These are phyloP conservation scores for Stephania cephalantha DNA, from an alignment of 164 flowering plant genomes.

Conservation along the genomic window DNA sequence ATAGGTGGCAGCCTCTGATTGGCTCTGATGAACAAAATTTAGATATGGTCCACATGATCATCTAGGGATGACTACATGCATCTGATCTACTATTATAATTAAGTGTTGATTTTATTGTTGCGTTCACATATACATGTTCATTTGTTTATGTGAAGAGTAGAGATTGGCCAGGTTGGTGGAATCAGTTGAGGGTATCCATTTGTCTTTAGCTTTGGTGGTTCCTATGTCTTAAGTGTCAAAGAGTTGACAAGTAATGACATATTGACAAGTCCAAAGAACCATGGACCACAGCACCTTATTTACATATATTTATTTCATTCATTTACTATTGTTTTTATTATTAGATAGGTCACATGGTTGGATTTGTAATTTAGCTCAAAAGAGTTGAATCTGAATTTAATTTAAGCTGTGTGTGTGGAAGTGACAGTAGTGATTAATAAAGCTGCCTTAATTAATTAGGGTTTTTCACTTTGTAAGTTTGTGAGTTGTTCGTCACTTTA, in stretches of 20 bases:
- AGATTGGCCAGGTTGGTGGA: conserved; percentile 30
- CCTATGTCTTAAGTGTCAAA: conserved; percentile 21
- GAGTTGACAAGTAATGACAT: conserved; percentile 27
- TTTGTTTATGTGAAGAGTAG: conserved; percentile 9
- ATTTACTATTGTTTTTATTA: not conserved
- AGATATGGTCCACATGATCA: not conserved
- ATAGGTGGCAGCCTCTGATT: not conserved
- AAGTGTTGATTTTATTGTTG: not conserved
- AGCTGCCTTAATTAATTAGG: conserved; percentile 13
- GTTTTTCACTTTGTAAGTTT: not conserved
- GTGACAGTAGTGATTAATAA: conserved; percentile 14
- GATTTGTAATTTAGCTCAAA: conserved; percentile 24
- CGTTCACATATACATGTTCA: not conserved
- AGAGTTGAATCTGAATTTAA: conserved; percentile 16
- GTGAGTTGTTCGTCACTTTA: not conserved
- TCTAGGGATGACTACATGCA: not conserved
- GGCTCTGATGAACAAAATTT: not conserved
- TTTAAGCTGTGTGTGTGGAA: conserved; percentile 24
- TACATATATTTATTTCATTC: not conserved
- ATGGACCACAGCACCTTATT: conserved; percentile 26
- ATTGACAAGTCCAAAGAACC: conserved; percentile 20
- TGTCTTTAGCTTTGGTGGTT: conserved; percentile 35
- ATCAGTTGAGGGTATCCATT: conserved; percentile 21
- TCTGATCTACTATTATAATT: not conserved
- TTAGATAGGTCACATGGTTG: conserved; percentile 32